phyloP scores from a whole-genome alignment of 2,329 filamentous ascomycete genomes.

The Tolypocladium ophioglossoides region DNA sequence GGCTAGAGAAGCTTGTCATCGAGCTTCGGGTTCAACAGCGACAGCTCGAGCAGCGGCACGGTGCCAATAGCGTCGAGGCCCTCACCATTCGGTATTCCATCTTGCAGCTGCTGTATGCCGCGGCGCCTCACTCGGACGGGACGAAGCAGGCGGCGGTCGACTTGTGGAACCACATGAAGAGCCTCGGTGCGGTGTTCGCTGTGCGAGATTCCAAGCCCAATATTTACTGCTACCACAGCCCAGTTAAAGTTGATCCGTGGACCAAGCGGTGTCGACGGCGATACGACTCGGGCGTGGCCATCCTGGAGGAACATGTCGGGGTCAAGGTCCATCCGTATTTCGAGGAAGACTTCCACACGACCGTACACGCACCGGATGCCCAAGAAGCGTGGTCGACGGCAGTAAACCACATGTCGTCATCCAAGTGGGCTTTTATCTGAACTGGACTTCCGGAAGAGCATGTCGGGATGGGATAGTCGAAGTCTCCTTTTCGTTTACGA shows the following conservation, averaged over 20 bases:
- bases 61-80: constrained; percentile 21
- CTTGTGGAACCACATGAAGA: constrained; percentile 25
- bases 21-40: constrained; percentile 26
- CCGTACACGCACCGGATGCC: constrained; percentile 25
- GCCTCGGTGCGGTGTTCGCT: constrained; percentile 22
- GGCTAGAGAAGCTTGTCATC: constrained; percentile 23
- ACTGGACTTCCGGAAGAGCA: constrained; percentile 5
- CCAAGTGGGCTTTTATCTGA: constrained; percentile 23
- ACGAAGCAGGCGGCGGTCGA: constrained; percentile 26
- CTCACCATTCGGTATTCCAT: constrained; percentile 29
- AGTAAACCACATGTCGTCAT: constrained; percentile 16
- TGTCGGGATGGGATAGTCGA: not conserved
- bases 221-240: constrained; percentile 31
- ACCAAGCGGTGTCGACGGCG: constrained; percentile 30
- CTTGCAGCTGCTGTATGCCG: constrained; percentile 27
- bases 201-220: constrained; percentile 26
- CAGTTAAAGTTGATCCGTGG: constrained; percentile 32
- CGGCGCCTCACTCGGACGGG: constrained; percentile 20
- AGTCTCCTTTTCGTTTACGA: not conserved
- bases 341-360: constrained; percentile 32
- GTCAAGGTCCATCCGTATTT: constrained; percentile 29
- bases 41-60: constrained; percentile 24
- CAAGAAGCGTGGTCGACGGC: constrained; percentile 27
- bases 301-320: constrained; percentile 27
- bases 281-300: constrained; percentile 25